These are phyloP conservation scores for Suhomyces maxii DNA, from an alignment of 1,139 yeast species.

Conservation along the genomic window DNA sequence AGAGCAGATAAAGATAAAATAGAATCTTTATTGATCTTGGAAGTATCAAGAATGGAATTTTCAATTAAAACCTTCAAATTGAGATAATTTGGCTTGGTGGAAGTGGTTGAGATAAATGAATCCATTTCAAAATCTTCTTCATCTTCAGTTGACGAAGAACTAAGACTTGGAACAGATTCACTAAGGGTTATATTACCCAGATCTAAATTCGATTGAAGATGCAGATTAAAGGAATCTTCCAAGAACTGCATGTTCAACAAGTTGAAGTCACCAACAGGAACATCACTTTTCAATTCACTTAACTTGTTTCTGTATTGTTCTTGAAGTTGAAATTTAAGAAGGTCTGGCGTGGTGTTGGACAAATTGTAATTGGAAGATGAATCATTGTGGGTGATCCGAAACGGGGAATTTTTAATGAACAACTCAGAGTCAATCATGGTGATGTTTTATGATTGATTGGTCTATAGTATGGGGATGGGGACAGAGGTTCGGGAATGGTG, in stretches of 20 bases:
- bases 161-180: constrained; percentile 18
- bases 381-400: constrained; percentile 33
- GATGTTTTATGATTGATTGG: neutral
- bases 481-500: neutral
- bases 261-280: constrained; percentile 15
- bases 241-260: constrained; percentile 25
- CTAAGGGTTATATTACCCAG: constrained; percentile 27
- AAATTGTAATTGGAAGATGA: constrained; percentile 26
- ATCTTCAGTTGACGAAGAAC: constrained; percentile 15
- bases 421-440: constrained; percentile 37
- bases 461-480: neutral
- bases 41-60: constrained; percentile 45
- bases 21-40: constrained; percentile 36
- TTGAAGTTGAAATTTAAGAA: constrained; percentile 46
- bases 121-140: constrained; percentile 20
- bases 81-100: constrained; percentile 33
- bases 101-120: constrained; percentile 17
- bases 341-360: constrained; percentile 42
- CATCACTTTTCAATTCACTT: constrained; percentile 22
- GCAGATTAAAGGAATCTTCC: constrained; percentile 37
- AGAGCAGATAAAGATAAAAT: constrained; percentile 35
- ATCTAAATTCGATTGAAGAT: constrained; percentile 37
- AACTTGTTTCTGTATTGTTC: constrained; percentile 38
- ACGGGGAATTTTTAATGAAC: constrained; percentile 41
- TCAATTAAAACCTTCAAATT: constrained; percentile 46